These are phyloP conservation scores for Metrosideros polymorpha DNA, from an alignment of 441 rosid genomes.

Conservation along the genomic window DNA sequence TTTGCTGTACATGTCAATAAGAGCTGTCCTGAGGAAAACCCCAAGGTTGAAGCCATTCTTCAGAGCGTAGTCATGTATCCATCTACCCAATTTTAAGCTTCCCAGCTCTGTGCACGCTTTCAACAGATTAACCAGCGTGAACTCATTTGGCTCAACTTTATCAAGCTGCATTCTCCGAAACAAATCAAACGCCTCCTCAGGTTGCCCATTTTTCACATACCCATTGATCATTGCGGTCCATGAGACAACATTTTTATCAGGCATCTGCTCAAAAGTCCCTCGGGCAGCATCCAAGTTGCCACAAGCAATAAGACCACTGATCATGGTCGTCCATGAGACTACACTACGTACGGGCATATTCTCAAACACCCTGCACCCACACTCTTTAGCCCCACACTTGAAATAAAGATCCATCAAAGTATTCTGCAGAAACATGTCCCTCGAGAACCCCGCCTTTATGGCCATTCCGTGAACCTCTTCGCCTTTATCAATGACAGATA, in stretches of 20 bases:
- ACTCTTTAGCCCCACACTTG: slow-evolving; percentile 29
- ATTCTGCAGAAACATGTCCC: slow-evolving; percentile 43
- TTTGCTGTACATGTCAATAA: slow-evolving; percentile 57
- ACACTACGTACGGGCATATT: slow-evolving; percentile 32
- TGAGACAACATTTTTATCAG: slow-evolving; percentile 32
- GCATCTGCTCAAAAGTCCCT: slow-evolving; percentile 29
- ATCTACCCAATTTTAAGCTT: slow-evolving; percentile 35
- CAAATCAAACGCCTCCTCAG: slow-evolving; percentile 35
- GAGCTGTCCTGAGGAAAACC: slow-evolving; percentile 38
- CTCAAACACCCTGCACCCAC: slow-evolving; percentile 41
- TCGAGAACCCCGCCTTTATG: slow-evolving; percentile 35
- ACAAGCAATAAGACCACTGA: slow-evolving; percentile 32
- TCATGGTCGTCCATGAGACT: slow-evolving; percentile 47
- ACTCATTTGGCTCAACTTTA: slow-evolving; percentile 39
- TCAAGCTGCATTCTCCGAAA: slow-evolving; percentile 34
- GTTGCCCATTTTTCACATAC: slow-evolving; percentile 23
- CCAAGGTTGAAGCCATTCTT: slow-evolving; percentile 31
- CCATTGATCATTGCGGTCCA: slow-evolving; percentile 51
- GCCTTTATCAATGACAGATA: slow-evolving; percentile 22
- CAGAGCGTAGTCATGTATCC: slow-evolving; percentile 43
- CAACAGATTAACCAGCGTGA: slow-evolving; percentile 35
- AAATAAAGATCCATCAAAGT: slow-evolving; percentile 54
- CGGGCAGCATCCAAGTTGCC: slow-evolving; percentile 36
- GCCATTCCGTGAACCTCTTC: slow-evolving; percentile 53
- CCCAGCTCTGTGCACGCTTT: slow-evolving; percentile 36